Evolutionary conservation across 352 stramenopile species (phyloP), one percentile per base, ranked within the genome.

Genomic region (Globisporangium acanthophoron): DNA sequence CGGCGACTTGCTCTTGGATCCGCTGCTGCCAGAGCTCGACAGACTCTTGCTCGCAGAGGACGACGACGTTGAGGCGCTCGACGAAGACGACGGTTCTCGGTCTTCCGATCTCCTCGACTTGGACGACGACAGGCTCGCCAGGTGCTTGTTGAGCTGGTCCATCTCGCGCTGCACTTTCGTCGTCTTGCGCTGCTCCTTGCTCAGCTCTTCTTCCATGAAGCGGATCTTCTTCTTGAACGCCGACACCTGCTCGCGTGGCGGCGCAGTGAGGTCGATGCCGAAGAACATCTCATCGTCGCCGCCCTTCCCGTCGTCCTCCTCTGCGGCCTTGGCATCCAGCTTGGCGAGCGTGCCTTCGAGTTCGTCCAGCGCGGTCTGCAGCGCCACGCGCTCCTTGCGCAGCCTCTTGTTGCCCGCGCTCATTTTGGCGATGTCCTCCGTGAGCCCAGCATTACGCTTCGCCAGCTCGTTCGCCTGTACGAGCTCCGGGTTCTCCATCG

Each of bases 341-440:
- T 90, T 85, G 16, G 76, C 56, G 18, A 92, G 67, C 46, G 81
- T 65, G 33, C 75, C 88, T 50, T 92, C 79, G 9, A 93, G 52
- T 48, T 88, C 81, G 52, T 95, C 79, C 60, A 91, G 63, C 47
- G 75, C 57, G 3, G 71, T 59, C 52, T 95, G 83, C 51, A 92
- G 64, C 35, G 74, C 67, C 52, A 85, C 77, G 12, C 76, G 78
- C 60, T 95, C 83, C 72, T 92, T 92, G 6, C 83, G 73, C 39
- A 95, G 59, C 21, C 81, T 74, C 56, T 95, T 95, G 64, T 95
- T 95, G 8, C 80, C 85, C 18, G 81, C 73, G 20, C 71, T 84
- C 80, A 95, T 92, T 62, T 89, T 89, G 7, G 67, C 70, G 53
- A 95, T 95, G 41, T 95, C 85, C 13, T 95, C 80, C 11, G 76